Evolutionary conservation across 2,329 filamentous ascomycete species (phyloP).

Genomic region (Aspergillus cejpii): DNA sequence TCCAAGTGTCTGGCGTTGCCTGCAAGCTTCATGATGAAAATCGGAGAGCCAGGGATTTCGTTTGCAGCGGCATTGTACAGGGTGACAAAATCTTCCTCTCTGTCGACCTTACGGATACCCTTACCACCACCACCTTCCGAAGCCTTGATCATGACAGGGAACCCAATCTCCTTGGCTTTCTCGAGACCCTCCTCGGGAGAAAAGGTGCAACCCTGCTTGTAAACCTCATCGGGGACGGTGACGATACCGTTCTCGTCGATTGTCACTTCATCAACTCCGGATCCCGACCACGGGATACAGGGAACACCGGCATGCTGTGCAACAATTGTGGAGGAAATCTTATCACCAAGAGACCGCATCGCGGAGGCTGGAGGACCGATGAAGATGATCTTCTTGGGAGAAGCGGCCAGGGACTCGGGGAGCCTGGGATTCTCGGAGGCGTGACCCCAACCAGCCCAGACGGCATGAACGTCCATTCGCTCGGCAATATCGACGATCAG

Average conservation of each 20-base stretch:
- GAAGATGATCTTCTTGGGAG: conserved; percentile 97
- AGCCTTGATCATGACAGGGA: conserved; percentile 99
- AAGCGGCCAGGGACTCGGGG: conserved; percentile 90
- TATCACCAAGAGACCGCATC: conserved; percentile 98
- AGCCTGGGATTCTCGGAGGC: conserved; percentile 98
- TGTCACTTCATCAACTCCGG: conserved; percentile 73
- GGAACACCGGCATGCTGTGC: conserved; percentile 94
- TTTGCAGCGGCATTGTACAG: conserved; percentile 94
- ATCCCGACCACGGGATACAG: conserved; percentile 99
- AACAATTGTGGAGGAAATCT: conserved; percentile 98
- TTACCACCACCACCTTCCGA: conserved; percentile 98
- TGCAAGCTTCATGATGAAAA: conserved; percentile 99
- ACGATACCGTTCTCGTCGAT: conserved; percentile 81
- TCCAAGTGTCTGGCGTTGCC: conserved; percentile 95
- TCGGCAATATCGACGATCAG: conserved; percentile 98
- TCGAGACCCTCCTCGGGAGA: conserved; percentile 83
- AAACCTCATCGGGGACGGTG: conserved; percentile 78
- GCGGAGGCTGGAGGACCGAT: conserved; percentile 96
- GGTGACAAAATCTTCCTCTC: conserved; percentile 73
- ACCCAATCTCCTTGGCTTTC: conserved; percentile 84
- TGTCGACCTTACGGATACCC: conserved; percentile 91
- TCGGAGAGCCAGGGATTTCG: conserved; percentile 96
- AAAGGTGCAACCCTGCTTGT: conserved; percentile 83
- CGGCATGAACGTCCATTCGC: conserved; percentile 95
- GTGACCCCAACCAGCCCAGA: conserved; percentile 99